phyloP scores from a whole-genome alignment of 176 grass and related monocot genomes.

The Bonia amplexicaulis region DNA sequence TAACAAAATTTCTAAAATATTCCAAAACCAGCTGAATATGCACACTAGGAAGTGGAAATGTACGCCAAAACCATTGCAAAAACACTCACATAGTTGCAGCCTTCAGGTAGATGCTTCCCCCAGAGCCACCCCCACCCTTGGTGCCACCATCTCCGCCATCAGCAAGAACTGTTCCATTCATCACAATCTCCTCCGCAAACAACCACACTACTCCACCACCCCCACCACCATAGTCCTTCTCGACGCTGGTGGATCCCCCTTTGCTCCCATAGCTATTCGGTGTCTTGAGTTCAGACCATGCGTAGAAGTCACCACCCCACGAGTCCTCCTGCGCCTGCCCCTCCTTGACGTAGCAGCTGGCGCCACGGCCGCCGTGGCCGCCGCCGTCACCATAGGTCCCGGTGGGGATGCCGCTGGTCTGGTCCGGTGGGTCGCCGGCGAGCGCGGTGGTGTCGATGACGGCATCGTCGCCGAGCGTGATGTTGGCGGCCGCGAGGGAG shows the following conservation, averaged over 20 bases:
- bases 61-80: not conserved
- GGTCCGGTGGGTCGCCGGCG: slow-evolving; percentile 57
- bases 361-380: slow-evolving; percentile 76
- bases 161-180: slow-evolving; percentile 63
- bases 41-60: not conserved
- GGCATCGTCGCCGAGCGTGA: slow-evolving; percentile 39
- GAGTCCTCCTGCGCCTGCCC: slow-evolving; percentile 82
- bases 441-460: slow-evolving; percentile 61
- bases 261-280: slow-evolving; percentile 82
- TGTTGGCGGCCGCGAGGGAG: slow-evolving; percentile 47
- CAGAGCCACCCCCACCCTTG: slow-evolving; percentile 85
- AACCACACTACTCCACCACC: slow-evolving; percentile 80
- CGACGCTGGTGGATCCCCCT: slow-evolving; percentile 68
- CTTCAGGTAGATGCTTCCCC: slow-evolving; percentile 84
- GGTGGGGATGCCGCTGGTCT: slow-evolving; percentile 61
- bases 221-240: slow-evolving; percentile 84
- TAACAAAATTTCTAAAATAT: slow-evolving; percentile 1
- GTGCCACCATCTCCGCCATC: slow-evolving; percentile 68
- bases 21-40: not conserved
- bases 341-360: slow-evolving; percentile 70
- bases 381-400: slow-evolving; percentile 79
- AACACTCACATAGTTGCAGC: slow-evolving; percentile 70
- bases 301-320: slow-evolving; percentile 88
- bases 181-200: slow-evolving; percentile 49
- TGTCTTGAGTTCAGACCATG: slow-evolving; percentile 52